Evolutionary conservation across 2,329 filamentous ascomycete genomes (phyloP), one percentile per base, ranked within the genome.

Genomic region (Aspergillus ochraceoroseus): DNA sequence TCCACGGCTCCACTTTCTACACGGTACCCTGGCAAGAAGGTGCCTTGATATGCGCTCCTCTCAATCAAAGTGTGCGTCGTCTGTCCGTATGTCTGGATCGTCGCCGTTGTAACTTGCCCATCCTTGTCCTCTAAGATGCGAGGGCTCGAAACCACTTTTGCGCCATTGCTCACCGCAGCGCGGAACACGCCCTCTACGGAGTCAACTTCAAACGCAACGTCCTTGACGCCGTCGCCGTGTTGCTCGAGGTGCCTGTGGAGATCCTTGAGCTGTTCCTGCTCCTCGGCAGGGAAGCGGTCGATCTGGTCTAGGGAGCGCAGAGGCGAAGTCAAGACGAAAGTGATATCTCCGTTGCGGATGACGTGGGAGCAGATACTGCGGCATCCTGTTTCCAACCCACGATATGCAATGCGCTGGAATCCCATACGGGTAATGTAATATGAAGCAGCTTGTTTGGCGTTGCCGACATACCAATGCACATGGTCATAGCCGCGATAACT

Each of bases 391-490:
- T 95, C 89, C 4, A 95, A 80, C 4, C 89, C 90, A 27, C 77
- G 77, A 66, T 95, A 94, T 47, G 90, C 90, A 42, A 95, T 67
- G 13, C 78, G 79, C 57, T 78, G 73, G 71, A 95, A 95, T 41
- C 87, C 89, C 72, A 95, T 88, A 52, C 88, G 84, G 7, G 79
- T 82, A 53, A 83, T 82, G 70, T 95, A 95, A 70, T 87, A 95
- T 9, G 83, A 77, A 26, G 89, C 89, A 2, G 88, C 87, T 72
- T 95, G 89, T 70, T 95, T 95, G 55, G 90, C 89, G 62, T 96
- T 96, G 61, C 89, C 88, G 19, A 95, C 90, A 72, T 87, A 95
- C 89, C 89, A 95, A 53, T 87, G 89, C 41, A 95, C 79, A 66
- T 95, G 86, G 68, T 95, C 87, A 64, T 95, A 95, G 59, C 87